phyloP scores from a whole-genome alignment of 2,329 filamentous ascomycete genomes.

The Curvularia eragrostidis region DNA sequence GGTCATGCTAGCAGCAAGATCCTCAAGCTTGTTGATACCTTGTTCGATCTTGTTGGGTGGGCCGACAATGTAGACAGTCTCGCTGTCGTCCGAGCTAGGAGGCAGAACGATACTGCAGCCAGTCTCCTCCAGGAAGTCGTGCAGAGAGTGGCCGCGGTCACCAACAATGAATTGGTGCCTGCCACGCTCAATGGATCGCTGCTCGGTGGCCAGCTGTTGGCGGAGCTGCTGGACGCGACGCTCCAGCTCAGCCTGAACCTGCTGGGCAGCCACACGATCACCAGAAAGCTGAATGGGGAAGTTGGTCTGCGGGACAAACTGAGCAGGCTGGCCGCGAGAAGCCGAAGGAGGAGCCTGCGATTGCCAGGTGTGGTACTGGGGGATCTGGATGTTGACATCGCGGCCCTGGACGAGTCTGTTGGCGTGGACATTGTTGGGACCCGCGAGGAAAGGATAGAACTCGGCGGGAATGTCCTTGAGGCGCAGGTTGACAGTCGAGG shows the following conservation, averaged over 20 bases:
- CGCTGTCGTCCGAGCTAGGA: constrained; percentile 76
- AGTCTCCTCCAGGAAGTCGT: constrained; percentile 89
- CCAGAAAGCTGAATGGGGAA: constrained; percentile 85
- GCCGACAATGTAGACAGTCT: constrained; percentile 84
- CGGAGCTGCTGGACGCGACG: constrained; percentile 77
- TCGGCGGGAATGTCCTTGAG: constrained; percentile 86
- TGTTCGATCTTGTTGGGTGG: constrained; percentile 74
- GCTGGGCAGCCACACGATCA: constrained; percentile 81
- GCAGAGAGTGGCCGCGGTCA: constrained; percentile 76
- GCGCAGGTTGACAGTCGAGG: constrained; percentile 80
- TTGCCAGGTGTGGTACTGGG: constrained; percentile 77
- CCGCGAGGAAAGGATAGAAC: constrained; percentile 94
- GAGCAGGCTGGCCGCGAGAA: constrained; percentile 67
- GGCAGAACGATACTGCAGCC: constrained; percentile 88
- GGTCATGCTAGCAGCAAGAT: constrained; percentile 86
- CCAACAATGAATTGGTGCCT: constrained; percentile 96
- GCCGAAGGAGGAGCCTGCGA: constrained; percentile 71
- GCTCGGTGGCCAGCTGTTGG: constrained; percentile 76
- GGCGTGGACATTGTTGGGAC: constrained; percentile 72
- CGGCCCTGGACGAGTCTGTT: constrained; percentile 73
- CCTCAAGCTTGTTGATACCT: constrained; percentile 83
- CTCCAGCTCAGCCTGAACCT: constrained; percentile 81
- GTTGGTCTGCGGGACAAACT: constrained; percentile 74
- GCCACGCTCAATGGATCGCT: constrained; percentile 81
- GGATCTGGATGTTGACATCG: constrained; percentile 82